Percentiles rank a stretch among this genome's conserved stretches.
Conservation (phyloP, 2,329 filamentous ascomycete species). For the Colletotrichum euphorbiae region DNA sequence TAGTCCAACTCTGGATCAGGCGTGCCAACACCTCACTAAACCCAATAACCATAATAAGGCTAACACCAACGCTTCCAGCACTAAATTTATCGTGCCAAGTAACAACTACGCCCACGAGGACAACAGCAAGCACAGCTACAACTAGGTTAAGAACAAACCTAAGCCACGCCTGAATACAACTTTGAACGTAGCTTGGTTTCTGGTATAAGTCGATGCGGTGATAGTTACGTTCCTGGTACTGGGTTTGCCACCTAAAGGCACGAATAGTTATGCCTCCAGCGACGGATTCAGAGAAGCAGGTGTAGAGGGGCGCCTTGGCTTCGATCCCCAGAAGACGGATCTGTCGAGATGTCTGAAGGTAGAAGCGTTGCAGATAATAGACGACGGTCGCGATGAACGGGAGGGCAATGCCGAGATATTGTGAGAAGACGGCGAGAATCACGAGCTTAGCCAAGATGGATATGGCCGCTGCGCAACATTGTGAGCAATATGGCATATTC, state of each 20-base stretch:
- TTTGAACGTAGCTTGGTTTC: not conserved
- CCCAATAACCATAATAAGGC: slow-evolving; percentile 32
- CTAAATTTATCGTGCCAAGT: slow-evolving; percentile 45
- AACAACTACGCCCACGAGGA: slow-evolving; percentile 6
- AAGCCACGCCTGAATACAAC: slow-evolving; percentile 24
- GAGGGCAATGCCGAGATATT: slow-evolving; percentile 44
- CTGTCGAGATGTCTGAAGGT: slow-evolving; percentile 51
- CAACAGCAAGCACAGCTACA: slow-evolving; percentile 13
- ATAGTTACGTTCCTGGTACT: slow-evolving; percentile 7
- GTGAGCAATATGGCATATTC: too few relatives aligned
- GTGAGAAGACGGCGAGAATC: slow-evolving; percentile 24
- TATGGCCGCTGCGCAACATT: too few relatives aligned
- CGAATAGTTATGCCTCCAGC: slow-evolving; percentile 41
- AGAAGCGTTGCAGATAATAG: slow-evolving; percentile 48
- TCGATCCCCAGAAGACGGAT: slow-evolving; percentile 49
- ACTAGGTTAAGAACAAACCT: slow-evolving; percentile 6
- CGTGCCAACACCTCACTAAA: slow-evolving; percentile 20
- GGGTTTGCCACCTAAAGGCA: slow-evolving; percentile 36
- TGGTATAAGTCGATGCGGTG: slow-evolving; percentile 9
- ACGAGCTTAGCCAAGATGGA: slow-evolving; percentile 13
- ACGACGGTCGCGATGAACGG: slow-evolving; percentile 44
- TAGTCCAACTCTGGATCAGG: slow-evolving; percentile 35
- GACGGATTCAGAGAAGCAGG: slow-evolving; percentile 46
- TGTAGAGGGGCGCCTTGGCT: slow-evolving; percentile 49
- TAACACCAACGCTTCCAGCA: slow-evolving; percentile 44